phyloP scores from a whole-genome alignment of 2,329 filamentous ascomycete genomes.

The Ceratocystis harringtonii region DNA sequence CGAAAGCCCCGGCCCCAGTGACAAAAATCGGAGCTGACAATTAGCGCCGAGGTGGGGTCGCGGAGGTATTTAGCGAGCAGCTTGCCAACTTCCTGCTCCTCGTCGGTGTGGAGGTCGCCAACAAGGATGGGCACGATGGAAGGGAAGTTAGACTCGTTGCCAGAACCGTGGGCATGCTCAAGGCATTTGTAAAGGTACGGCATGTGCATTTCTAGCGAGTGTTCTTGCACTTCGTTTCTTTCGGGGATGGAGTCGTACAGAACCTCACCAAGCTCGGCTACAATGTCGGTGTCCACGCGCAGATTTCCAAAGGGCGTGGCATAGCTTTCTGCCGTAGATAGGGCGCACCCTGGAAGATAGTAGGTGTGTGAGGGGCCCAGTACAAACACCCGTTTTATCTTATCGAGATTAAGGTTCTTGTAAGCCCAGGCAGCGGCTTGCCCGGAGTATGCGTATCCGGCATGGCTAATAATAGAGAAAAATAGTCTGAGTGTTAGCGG shows the following conservation, averaged over 20 bases:
- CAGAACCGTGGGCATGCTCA: constrained; percentile 31
- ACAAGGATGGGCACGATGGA: constrained; percentile 73
- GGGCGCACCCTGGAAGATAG: constrained; percentile 60
- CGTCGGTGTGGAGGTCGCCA: constrained; percentile 50
- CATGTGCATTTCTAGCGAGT: constrained; percentile 93
- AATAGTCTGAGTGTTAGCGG: background rate
- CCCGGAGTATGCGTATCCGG: constrained; percentile 85
- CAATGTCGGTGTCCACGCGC: constrained; percentile 43
- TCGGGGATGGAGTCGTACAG: constrained; percentile 42
- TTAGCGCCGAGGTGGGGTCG: constrained; percentile 63
- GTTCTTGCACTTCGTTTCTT: constrained; percentile 61
- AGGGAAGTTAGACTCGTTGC: constrained; percentile 43
- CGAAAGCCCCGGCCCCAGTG: constrained; percentile 81
- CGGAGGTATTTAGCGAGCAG: constrained; percentile 64
- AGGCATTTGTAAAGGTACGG: constrained; percentile 79
- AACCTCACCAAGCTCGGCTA: constrained; percentile 32
- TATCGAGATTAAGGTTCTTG: constrained; percentile 67
- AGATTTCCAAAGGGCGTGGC: constrained; percentile 61
- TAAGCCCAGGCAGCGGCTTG: constrained; percentile 90
- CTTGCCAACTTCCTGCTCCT: constrained; percentile 53
- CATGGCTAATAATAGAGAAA: constrained; percentile 47
- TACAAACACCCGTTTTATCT: constrained; percentile 76
- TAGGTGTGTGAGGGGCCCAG: constrained; percentile 86
- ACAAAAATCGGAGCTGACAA: constrained; percentile 91
- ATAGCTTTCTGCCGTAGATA: constrained; percentile 57